Evolutionary conservation across 768 basidiomycete genomes (phyloP), one percentile per base, ranked within the genome.

Genomic region (Suillus subalutaceus): DNA sequence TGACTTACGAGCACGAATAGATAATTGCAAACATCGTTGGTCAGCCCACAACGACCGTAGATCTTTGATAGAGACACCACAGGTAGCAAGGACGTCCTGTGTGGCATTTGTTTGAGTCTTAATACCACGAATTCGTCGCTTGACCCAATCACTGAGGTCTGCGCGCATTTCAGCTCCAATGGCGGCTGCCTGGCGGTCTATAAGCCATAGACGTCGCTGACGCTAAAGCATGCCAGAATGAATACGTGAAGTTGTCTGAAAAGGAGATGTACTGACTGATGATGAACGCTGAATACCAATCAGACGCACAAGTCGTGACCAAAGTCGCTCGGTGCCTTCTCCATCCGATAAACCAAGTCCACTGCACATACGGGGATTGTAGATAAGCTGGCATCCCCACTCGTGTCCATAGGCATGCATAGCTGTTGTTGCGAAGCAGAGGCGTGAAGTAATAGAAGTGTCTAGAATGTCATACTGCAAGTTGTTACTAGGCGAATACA

Each of bases 351-450:
- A 37, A 7, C 68, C 64, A 2, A 67, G 35, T n/a, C 68, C 66
- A 13, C n/a, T 13, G 12, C 35, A 13, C 26, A 69, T 35, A 12
- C 63, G 69, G 1, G 80, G 79, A 62, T 80, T 77, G 62, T 73
- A 75, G 3, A 56, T n/a, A 12, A 68, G 61, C 40, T 68, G 67
- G 44, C 67, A 66, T 26, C 75, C 67, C 79, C 78, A 81, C 55
- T 79, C 72, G 57, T 81, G 80, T 20, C 75, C 78, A 65, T 79
- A 81, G 0, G 78, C 78, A 66, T 83, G 81, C 75, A 82, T 78
- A 0, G 77, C 80, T 10, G 75, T 76, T 0, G 77, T 79, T 1
- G 73, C 74, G 43, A 79, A 80, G 1, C 50, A n/a, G 10, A 82
- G 8, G 0, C 77, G 70, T 3, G 61, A 50, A 48, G 46, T 1